Percentiles rank a stretch among this genome's conserved stretches.
These are phyloP conservation scores for Malus sieversii DNA, from an alignment of 306 rosid genomes.

Conservation along the genomic window DNA sequence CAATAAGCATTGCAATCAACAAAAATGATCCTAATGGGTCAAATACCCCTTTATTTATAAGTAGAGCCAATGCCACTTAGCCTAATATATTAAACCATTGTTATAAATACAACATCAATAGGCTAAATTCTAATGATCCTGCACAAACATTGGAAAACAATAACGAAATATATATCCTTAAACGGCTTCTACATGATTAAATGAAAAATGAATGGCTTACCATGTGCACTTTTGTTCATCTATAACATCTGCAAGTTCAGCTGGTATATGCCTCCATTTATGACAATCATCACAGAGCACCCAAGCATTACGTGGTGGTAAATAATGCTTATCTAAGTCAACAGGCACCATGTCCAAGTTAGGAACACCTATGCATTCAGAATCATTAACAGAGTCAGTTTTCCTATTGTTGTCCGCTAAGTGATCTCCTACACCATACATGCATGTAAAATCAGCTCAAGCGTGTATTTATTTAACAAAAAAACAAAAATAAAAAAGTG, in stretches of 20 bases:
- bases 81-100: not conserved
- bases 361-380: slow-evolving; percentile 24
- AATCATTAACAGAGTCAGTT: slow-evolving; percentile 20
- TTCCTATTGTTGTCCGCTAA: slow-evolving; percentile 34
- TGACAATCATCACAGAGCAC: slow-evolving; percentile 89
- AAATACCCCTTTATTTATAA: not conserved
- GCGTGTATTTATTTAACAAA: slow-evolving; percentile 7
- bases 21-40: not conserved
- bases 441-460: slow-evolving; percentile 19
- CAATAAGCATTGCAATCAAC: not conserved
- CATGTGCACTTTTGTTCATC: slow-evolving; percentile 80
- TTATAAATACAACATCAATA: not conserved
- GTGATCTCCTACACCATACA: slow-evolving; percentile 37
- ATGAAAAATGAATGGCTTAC: slow-evolving; percentile 34
- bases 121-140: not conserved
- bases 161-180: slow-evolving; percentile 13
- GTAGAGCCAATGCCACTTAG: not conserved
- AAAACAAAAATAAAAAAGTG: slow-evolving; percentile 5
- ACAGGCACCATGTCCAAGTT: slow-evolving; percentile 32
- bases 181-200: slow-evolving; percentile 1
- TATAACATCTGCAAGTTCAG: slow-evolving; percentile 71
- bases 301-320: slow-evolving; percentile 72
- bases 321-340: slow-evolving; percentile 43
- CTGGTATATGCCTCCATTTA: slow-evolving; percentile 95
- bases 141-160: not conserved